These are phyloP conservation scores for Geum urbanum DNA, from an alignment of 306 rosid species.

Conservation along the genomic window DNA sequence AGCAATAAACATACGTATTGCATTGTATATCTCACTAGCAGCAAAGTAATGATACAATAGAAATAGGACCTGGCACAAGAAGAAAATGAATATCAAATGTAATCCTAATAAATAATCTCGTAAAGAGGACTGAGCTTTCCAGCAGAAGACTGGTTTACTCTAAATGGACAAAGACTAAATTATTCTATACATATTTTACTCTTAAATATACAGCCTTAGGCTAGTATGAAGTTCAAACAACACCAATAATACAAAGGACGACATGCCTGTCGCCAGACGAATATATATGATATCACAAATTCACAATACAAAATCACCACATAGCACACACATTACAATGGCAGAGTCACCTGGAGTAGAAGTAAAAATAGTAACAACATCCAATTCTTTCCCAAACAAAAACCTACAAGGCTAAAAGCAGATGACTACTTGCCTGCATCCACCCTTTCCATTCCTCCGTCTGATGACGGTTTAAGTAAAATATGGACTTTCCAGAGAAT, in stretches of 20 bases:
- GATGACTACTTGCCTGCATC: slow-evolving; percentile 87
- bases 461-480: slow-evolving; percentile 93
- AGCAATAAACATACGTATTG: slow-evolving; percentile 93
- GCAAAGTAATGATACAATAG: slow-evolving; percentile 96
- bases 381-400: slow-evolving; percentile 4
- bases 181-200: background rate
- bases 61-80: slow-evolving; percentile 73
- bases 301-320: background rate
- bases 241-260: background rate
- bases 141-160: background rate
- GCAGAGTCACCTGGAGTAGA: slow-evolving; percentile 2
- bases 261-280: background rate
- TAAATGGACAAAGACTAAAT: background rate
- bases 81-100: background rate
- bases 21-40: slow-evolving; percentile 93
- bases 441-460: slow-evolving; percentile 99
- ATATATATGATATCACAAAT: background rate
- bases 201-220: background rate
- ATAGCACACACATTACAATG: background rate
- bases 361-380: background rate
- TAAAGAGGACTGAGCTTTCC: background rate
- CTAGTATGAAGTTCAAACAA: background rate
- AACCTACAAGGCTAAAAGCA: slow-evolving; percentile 14
- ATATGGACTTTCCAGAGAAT: slow-evolving; percentile 76
- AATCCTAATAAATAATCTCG: background rate